Evolutionary conservation across 305 asterid species (phyloP), one percentile per base, ranked within the genome.

Genomic region (Striga hermonthica): DNA sequence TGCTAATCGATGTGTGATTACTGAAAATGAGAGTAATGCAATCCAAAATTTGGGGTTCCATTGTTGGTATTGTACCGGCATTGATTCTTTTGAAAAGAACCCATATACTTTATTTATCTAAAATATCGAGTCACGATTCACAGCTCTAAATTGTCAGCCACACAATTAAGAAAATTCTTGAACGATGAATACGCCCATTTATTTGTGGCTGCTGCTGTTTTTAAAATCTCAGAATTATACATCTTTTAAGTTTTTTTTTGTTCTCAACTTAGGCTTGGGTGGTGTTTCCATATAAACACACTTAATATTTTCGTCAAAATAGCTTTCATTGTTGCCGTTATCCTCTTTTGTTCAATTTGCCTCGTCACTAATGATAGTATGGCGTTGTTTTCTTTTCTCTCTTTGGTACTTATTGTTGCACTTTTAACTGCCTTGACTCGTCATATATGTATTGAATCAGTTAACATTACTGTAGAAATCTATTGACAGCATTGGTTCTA

Each of bases 221-320:
- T 49, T 5, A 15, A 65, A 38, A 15, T 40, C 28, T 65, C 60
- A 10, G 50, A 38, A 37, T 50, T 52, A 16, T 15, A 64, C 22
- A 14, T 52, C 14, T 16, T 15, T 15, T 39, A 38, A 52, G 10
- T 40, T 38, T 64, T 10, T n/a, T n/a, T n/a, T n/a, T n/a, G n/a
- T n/a, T 65, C 52, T 53, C 54, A 34, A 7, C 14, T 48, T 44
- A 11, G 56, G 36, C 48, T 34, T 49, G 56, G 9, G 2, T 22
- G 2, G 1, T 22, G 31, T 22, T 22, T 22, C 31, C 31, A 22
- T 22, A 22, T 22, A 22, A 11, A 63, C 37, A 48, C n/a, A 0
- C 10, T 63, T 9, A 63, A 34, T 48, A 9, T 13, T 48, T 45
- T 7, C 22, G 45, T 45, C 57, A 3, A 3, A 62, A 28, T 31